These are phyloP conservation scores for Gliomastix tumulicola DNA, from an alignment of 2,329 filamentous ascomycete species.

Conservation along the genomic window DNA sequence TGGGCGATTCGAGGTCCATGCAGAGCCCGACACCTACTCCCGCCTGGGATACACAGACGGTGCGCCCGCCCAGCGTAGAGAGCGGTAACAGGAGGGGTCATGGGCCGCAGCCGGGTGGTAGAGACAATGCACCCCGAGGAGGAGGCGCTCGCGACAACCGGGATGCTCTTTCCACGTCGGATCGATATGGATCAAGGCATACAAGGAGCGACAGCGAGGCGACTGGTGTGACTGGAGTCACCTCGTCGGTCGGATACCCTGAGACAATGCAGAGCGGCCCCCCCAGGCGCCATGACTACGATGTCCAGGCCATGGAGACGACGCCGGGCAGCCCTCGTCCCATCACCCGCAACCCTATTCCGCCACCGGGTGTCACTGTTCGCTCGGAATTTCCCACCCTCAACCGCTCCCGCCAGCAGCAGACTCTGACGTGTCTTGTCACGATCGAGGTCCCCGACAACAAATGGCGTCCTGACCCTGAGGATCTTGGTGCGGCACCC, in stretches of 20 bases:
- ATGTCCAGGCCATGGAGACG: slow-evolving; percentile 93
- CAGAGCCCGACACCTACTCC: slow-evolving; percentile 52
- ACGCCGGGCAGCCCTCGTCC: slow-evolving; percentile 67
- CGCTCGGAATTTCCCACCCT: slow-evolving; percentile 96
- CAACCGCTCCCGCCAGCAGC: slow-evolving; percentile 84
- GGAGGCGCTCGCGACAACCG: slow-evolving; percentile 41
- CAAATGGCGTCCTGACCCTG: slow-evolving; percentile 81
- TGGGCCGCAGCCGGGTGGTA: slow-evolving; percentile 15
- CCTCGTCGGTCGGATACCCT: slow-evolving; percentile 74
- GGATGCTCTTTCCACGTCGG: slow-evolving; percentile 32
- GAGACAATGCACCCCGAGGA: slow-evolving; percentile 29
- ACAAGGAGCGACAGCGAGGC: slow-evolving; percentile 72
- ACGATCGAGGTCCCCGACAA: slow-evolving; percentile 91
- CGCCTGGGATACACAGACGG: slow-evolving; percentile 59
- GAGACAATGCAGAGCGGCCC: slow-evolving; percentile 65
- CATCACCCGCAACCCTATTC: slow-evolving; percentile 77
- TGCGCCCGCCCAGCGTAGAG: slow-evolving; percentile 46
- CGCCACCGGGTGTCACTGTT: slow-evolving; percentile 84
- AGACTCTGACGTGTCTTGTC: slow-evolving; percentile 87
- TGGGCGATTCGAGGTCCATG: slow-evolving; percentile 53
- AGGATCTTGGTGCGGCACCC: slow-evolving; percentile 60
- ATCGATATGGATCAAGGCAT: slow-evolving; percentile 47
- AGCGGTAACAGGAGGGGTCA: slow-evolving; percentile 26
- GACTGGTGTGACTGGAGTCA: slow-evolving; percentile 63
- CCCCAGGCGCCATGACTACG: slow-evolving; percentile 81